phyloP scores from a whole-genome alignment of 805 yeast species.

The Yarrowia sp. region DNA sequence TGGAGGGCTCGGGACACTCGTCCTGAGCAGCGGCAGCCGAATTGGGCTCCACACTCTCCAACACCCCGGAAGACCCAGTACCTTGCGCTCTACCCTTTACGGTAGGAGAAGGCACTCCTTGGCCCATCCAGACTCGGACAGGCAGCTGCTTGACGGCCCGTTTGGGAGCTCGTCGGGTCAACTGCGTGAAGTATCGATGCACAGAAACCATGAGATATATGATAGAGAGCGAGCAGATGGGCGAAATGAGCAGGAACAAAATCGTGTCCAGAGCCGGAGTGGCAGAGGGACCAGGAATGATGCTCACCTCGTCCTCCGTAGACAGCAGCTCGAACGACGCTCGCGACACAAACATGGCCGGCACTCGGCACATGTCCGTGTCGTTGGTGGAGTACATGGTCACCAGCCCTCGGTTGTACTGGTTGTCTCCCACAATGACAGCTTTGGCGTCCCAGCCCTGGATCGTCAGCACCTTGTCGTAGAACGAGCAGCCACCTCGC shows the following conservation, averaged over 20 bases:
- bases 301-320: constrained; percentile 29
- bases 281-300: constrained; percentile 31
- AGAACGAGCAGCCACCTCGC: constrained; percentile 57
- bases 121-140: constrained; percentile 36
- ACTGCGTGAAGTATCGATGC: constrained; percentile 38
- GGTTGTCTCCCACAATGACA: constrained; percentile 56
- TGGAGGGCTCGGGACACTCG: neutral
- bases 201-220: constrained; percentile 39
- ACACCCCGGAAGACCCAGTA: neutral
- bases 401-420: constrained; percentile 45
- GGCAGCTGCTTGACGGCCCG: constrained; percentile 41
- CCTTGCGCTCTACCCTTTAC: neutral
- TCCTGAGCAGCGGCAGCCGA: neutral
- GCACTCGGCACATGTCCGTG: constrained; percentile 45
- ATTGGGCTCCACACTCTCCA: neutral
- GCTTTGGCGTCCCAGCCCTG: constrained; percentile 48
- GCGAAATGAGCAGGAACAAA: constrained; percentile 41
- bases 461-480: constrained; percentile 48
- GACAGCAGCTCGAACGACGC: constrained; percentile 41
- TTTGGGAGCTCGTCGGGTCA: constrained; percentile 41
- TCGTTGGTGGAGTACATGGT: constrained; percentile 53
- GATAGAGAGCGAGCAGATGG: constrained; percentile 40
- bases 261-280: constrained; percentile 40
- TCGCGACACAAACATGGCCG: constrained; percentile 51
- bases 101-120: neutral